These are phyloP conservation scores for Penicillium cinerascens DNA, from an alignment of 495 filamentous ascomycete genomes.

Conservation along the genomic window DNA sequence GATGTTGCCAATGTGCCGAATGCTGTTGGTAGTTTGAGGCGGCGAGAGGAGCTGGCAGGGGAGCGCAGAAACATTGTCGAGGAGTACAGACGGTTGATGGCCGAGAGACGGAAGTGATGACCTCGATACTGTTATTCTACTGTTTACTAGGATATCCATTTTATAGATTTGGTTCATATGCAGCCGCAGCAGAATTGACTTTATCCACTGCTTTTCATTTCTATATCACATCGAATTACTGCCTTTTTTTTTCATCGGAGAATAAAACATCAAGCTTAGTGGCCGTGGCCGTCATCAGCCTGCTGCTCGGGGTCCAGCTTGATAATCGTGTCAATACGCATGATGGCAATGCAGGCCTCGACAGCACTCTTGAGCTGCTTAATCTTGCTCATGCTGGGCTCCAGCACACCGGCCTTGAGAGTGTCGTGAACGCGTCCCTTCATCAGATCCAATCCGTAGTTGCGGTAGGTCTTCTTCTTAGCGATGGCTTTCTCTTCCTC, in stretches of 20 bases:
- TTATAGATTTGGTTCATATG: constrained; percentile 19
- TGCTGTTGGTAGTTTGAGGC: constrained; percentile 71
- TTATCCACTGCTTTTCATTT: constrained; percentile 22
- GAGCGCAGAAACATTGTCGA: constrained; percentile 76
- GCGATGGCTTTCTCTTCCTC: constrained; percentile 84
- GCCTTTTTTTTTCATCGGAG: constrained; percentile 14
- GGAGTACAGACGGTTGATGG: constrained; percentile 78
- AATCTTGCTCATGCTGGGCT: constrained; percentile 98
- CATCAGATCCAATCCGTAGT: constrained; percentile 89
- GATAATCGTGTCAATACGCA: constrained; percentile 99
- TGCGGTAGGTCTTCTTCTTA: constrained; percentile 94
- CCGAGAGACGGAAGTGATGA: constrained; percentile 49
- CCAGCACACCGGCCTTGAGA: constrained; percentile 91
- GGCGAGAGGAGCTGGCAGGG: constrained; percentile 75
- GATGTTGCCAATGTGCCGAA: constrained; percentile 73
- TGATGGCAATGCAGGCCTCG: constrained; percentile 97
- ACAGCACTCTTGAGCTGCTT: constrained; percentile 98
- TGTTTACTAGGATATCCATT: constrained; percentile 15
- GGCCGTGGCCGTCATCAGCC: constrained; percentile 59
- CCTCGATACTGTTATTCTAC: neutral
- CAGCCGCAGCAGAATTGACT: constrained; percentile 16
- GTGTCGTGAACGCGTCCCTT: constrained; percentile 90
- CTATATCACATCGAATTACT: constrained; percentile 32
- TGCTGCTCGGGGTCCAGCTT: constrained; percentile 91
- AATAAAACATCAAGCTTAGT: constrained; percentile 27